A percentile compares a stretch with the other conserved stretches of the same genome.
Evolutionary conservation across 257 asterid species (phyloP).

Genomic region (Lithospermum erythrorhizon): DNA sequence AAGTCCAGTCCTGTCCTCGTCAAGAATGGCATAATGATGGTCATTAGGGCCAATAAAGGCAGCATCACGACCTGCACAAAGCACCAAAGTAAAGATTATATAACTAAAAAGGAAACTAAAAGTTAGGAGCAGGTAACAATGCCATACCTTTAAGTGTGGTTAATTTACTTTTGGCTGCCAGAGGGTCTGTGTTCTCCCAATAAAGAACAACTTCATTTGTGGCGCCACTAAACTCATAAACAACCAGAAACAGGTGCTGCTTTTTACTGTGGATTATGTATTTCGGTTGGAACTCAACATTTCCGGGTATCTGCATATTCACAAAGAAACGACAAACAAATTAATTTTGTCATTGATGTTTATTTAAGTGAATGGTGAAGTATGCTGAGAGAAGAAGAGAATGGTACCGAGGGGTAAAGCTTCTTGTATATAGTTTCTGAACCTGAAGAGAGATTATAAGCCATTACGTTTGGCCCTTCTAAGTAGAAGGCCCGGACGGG

Average conservation of each 20-base stretch:
- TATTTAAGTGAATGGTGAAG: neutral
- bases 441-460: slow-evolving; percentile 88
- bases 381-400: neutral
- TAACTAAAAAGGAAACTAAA: no score
- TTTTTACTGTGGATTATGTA: slow-evolving; percentile 65
- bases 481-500: slow-evolving; percentile 90
- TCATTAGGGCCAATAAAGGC: slow-evolving; percentile 86
- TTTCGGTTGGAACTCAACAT: slow-evolving; percentile 72
- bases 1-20: slow-evolving; percentile 87
- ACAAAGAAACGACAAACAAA: slow-evolving; percentile 15
- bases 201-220: slow-evolving; percentile 75
- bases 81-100: slow-evolving; percentile 12
- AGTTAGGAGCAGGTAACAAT: slow-evolving; percentile 6
- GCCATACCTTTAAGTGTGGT: slow-evolving; percentile 68
- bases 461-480: slow-evolving; percentile 90
- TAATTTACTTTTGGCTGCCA: slow-evolving; percentile 69
- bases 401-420: slow-evolving; percentile 68
- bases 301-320: slow-evolving; percentile 65
- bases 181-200: slow-evolving; percentile 93
- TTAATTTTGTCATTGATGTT: neutral
- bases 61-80: slow-evolving; percentile 74
- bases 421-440: slow-evolving; percentile 79
- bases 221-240: slow-evolving; percentile 64
- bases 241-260: slow-evolving; percentile 81
- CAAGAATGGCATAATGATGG: slow-evolving; percentile 81